phyloP scores from a whole-genome alignment of 352 stramenopile species.

The Lagenidium sp. region DNA sequence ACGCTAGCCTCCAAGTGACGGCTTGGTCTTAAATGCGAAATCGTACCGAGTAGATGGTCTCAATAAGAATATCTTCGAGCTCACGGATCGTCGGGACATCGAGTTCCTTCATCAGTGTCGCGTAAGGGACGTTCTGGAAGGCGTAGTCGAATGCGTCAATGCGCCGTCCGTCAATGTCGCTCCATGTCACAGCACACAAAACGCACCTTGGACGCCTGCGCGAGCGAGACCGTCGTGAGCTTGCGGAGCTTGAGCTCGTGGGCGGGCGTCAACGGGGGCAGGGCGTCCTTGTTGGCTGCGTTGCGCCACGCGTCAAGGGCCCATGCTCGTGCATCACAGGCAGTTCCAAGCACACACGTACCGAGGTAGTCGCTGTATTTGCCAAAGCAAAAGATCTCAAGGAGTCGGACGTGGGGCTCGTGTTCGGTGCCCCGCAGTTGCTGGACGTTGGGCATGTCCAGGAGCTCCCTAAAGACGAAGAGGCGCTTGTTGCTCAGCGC shows the following conservation, averaged over 20 bases:
- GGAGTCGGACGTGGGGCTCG: constrained; percentile 65
- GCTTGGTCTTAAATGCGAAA: too few relatives aligned
- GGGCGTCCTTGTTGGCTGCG: constrained; percentile 40
- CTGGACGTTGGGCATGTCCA: constrained; percentile 88
- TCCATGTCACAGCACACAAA: too few relatives aligned
- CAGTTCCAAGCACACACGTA: constrained; percentile 14
- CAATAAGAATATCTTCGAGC: constrained; percentile 90
- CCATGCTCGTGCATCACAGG: neutral
- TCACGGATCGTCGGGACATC: constrained; percentile 75
- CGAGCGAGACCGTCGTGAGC: constrained; percentile 83
- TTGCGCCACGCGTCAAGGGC: too few relatives aligned
- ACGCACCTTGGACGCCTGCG: constrained; percentile 70
- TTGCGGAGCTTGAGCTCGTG: constrained; percentile 85
- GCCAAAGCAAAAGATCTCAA: constrained; percentile 89
- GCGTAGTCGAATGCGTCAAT: too few relatives aligned
- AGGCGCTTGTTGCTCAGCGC: constrained; percentile 89
- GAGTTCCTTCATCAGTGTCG: constrained; percentile 65
- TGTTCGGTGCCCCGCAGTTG: constrained; percentile 66
- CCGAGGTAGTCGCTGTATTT: constrained; percentile 79
- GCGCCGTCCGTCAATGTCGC: too few relatives aligned
- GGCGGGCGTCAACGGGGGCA: constrained; percentile 56
- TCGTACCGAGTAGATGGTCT: constrained; percentile 90
- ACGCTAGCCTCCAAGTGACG: too few relatives aligned
- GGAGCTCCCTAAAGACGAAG: constrained; percentile 90
- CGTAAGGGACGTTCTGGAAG: constrained; percentile 76